Conservation (phyloP, 257 asterid genomes). For the Lavandula angustifolia region DNA sequence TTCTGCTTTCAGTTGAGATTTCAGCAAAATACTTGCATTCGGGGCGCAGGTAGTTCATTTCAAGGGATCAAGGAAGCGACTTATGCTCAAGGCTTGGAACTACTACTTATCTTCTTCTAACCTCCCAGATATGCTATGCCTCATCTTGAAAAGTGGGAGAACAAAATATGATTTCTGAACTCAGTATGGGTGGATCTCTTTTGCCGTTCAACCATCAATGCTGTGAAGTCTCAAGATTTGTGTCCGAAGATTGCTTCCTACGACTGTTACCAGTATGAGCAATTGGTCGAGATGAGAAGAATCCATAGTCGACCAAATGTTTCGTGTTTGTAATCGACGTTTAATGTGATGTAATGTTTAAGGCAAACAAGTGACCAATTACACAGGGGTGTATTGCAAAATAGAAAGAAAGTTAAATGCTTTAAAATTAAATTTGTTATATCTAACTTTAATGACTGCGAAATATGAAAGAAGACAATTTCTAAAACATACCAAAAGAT, state of each 20-base stretch:
- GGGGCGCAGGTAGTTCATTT: constrained; percentile 78
- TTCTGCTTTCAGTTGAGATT: constrained; percentile 6
- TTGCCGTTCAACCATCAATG: constrained; percentile 18
- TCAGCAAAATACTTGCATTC: constrained; percentile 25
- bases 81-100: constrained; percentile 93
- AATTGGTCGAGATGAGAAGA: not conserved
- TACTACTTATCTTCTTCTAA: constrained; percentile 51
- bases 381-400: no score
- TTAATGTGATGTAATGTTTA: no score
- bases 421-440: no score
- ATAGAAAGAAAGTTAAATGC: not conserved
- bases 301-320: not conserved
- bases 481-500: no score
- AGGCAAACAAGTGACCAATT: no score
- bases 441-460: no score
- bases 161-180: constrained; percentile 80
- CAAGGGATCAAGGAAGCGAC: constrained; percentile 94
- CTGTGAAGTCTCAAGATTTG: constrained; percentile 6
- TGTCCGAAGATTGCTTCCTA: not conserved
- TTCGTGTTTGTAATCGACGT: no score
- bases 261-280: not conserved
- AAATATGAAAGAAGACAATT: no score
- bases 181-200: not conserved
- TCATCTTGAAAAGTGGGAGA: constrained; percentile 79
- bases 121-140: constrained; percentile 83